phyloP scores from a whole-genome alignment of 139 green algal genomes.

The Tetratostichococcus sp. region DNA sequence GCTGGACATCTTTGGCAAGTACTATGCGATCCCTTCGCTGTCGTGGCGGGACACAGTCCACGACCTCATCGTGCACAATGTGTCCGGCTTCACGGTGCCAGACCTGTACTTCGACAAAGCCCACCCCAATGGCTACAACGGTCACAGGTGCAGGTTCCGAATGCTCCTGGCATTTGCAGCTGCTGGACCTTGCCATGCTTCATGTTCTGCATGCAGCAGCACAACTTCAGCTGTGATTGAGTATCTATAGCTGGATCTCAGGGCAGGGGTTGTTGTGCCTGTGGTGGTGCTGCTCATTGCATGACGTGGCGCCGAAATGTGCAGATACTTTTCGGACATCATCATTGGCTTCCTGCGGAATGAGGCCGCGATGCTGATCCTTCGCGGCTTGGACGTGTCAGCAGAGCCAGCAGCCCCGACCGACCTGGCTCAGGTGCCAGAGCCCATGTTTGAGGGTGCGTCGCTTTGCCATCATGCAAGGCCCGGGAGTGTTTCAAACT shows the following conservation, averaged over 20 bases:
- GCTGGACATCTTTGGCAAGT: neutral
- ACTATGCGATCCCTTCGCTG: neutral
- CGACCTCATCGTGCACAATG: neutral
- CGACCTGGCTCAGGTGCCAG: neutral
- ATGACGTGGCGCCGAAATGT: no score
- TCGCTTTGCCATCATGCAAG: no score
- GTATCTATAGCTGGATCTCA: no score
- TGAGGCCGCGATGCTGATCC: neutral
- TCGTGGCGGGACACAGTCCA: neutral
- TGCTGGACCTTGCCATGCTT: no score
- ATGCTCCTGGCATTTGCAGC: no score
- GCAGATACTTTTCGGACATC: neutral
- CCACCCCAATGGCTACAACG: slow-evolving; percentile 1
- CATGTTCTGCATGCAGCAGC: no score
- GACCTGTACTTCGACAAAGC: neutral
- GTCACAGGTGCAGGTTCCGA: neutral
- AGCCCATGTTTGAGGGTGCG: neutral
- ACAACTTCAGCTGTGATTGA: no score
- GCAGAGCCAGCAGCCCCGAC: neutral
- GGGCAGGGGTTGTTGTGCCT: no score
- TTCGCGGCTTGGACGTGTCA: neutral
- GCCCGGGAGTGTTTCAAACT: no score
- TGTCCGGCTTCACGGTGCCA: neutral
- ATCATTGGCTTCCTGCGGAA: neutral
- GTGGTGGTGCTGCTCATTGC: no score